phyloP scores from a whole-genome alignment of 495 filamentous ascomycete genomes.

The Endocarpon pusillum region DNA sequence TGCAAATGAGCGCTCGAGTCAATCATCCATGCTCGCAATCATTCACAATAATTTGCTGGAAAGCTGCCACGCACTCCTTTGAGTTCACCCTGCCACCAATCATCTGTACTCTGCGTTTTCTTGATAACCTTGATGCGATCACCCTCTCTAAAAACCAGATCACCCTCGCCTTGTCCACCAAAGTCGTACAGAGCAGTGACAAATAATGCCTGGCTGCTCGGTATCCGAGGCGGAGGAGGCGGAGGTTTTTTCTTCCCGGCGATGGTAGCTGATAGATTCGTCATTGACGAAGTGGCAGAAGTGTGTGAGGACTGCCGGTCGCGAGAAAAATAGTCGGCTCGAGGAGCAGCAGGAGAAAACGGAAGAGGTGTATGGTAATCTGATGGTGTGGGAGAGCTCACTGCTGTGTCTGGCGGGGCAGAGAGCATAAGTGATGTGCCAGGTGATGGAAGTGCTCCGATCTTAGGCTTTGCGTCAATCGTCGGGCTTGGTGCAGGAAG shows the following conservation, averaged over 20 bases:
- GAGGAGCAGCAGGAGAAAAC: slow-evolving; percentile 16
- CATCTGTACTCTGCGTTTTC: slow-evolving; percentile 72
- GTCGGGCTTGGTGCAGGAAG: slow-evolving; percentile 4
- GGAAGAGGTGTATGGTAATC: slow-evolving; percentile 4
- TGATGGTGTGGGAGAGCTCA: slow-evolving; percentile 7
- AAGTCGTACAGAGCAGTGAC: slow-evolving; percentile 76
- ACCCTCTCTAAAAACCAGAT: slow-evolving; percentile 68
- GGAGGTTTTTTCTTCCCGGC: slow-evolving; percentile 49
- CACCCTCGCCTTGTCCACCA: slow-evolving; percentile 49
- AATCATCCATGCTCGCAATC: no score
- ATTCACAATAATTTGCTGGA: slow-evolving; percentile 74
- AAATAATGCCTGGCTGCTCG: slow-evolving; percentile 34
- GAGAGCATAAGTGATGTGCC: slow-evolving; percentile 4
- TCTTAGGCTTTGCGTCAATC: slow-evolving; percentile 15
- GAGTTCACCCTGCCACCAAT: slow-evolving; percentile 92
- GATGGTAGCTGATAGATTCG: slow-evolving; percentile 16
- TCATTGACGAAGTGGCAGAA: slow-evolving; percentile 18
- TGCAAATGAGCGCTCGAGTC: no score
- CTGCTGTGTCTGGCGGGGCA: slow-evolving; percentile 3
- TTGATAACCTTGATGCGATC: slow-evolving; percentile 71
- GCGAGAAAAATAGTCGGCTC: slow-evolving; percentile 35
- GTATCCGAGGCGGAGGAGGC: slow-evolving; percentile 45
- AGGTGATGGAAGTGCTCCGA: slow-evolving; percentile 6
- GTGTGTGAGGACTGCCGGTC: slow-evolving; percentile 20
- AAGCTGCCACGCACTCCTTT: slow-evolving; percentile 59